Percentiles rank a stretch among this genome's conserved stretches.
phyloP scores from a whole-genome alignment of 805 yeast species.

The Yueomyces sp. region DNA sequence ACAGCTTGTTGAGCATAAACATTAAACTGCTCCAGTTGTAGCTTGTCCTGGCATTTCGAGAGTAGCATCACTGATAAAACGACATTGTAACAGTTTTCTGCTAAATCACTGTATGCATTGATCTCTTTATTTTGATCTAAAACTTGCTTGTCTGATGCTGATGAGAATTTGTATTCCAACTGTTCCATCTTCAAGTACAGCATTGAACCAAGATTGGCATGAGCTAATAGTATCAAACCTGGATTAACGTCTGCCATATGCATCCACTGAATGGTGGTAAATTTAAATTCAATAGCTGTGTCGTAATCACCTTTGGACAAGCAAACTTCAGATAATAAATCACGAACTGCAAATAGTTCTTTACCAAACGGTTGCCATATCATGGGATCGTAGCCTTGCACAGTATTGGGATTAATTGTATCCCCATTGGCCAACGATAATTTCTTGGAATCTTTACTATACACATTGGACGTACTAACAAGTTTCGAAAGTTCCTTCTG shows the following conservation, averaged over 20 bases:
- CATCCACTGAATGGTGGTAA: slow-evolving; percentile 54
- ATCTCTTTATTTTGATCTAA: slow-evolving; percentile 4
- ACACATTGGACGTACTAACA: neutral
- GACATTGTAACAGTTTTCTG: slow-evolving; percentile 29
- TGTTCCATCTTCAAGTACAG: slow-evolving; percentile 50
- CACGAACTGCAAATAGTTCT: slow-evolving; percentile 62
- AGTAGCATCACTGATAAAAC: slow-evolving; percentile 15
- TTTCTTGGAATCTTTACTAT: neutral
- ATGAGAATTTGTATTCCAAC: neutral
- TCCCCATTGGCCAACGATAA: slow-evolving; percentile 1
- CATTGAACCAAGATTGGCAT: slow-evolving; percentile 54
- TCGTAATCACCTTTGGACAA: slow-evolving; percentile 46
- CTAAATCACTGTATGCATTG: slow-evolving; percentile 18
- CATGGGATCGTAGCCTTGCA: slow-evolving; percentile 19
- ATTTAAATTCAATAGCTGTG: slow-evolving; percentile 41
- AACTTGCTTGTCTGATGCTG: neutral
- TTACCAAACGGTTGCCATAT: slow-evolving; percentile 57
- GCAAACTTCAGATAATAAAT: slow-evolving; percentile 52
- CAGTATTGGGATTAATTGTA: neutral
- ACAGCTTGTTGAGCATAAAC: slow-evolving; percentile 41
- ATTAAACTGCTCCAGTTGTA: slow-evolving; percentile 18
- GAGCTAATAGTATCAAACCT: slow-evolving; percentile 44
- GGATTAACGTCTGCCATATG: slow-evolving; percentile 45
- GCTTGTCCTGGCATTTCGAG: slow-evolving; percentile 1
- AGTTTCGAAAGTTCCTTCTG: slow-evolving; percentile 40